These are phyloP conservation scores for Nectriaceae sp. DNA, from an alignment of 2,329 filamentous ascomycete species.

Conservation along the genomic window DNA sequence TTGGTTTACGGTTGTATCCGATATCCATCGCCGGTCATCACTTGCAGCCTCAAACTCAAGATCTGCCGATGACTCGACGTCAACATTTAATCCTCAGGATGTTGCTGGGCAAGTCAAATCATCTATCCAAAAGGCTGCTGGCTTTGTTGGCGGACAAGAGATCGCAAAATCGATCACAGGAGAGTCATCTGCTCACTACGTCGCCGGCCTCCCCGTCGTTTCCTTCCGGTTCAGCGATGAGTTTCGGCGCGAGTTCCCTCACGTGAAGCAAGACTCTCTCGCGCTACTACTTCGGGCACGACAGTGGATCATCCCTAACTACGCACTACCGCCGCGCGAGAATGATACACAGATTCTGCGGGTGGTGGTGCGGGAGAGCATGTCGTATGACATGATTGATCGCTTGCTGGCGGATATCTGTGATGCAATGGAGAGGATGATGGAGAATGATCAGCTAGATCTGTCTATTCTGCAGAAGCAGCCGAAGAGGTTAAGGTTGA, in stretches of 20 bases:
- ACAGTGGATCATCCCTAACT: neutral
- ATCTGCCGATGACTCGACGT: neutral
- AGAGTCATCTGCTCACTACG: neutral
- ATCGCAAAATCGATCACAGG: neutral
- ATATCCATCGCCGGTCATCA: neutral
- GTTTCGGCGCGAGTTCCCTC: neutral
- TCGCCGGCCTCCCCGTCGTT: neutral
- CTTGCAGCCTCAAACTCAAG: neutral
- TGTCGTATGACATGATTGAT: neutral
- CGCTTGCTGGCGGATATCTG: neutral
- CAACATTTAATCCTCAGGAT: neutral
- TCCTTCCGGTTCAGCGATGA: neutral
- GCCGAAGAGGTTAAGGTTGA: neutral
- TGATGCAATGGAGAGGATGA: neutral
- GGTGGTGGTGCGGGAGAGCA: neutral
- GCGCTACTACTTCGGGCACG: neutral
- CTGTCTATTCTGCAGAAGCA: neutral
- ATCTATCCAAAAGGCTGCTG: neutral
- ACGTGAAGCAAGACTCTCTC: neutral
- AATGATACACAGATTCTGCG: neutral
- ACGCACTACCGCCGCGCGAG: neutral
- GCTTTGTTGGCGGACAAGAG: neutral
- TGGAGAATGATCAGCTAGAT: neutral
- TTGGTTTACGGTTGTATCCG: neutral
- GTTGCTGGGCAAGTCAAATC: neutral